Evolutionary conservation across 495 filamentous ascomycete species (phyloP).

Genomic region (Pyrenula aspistea): DNA sequence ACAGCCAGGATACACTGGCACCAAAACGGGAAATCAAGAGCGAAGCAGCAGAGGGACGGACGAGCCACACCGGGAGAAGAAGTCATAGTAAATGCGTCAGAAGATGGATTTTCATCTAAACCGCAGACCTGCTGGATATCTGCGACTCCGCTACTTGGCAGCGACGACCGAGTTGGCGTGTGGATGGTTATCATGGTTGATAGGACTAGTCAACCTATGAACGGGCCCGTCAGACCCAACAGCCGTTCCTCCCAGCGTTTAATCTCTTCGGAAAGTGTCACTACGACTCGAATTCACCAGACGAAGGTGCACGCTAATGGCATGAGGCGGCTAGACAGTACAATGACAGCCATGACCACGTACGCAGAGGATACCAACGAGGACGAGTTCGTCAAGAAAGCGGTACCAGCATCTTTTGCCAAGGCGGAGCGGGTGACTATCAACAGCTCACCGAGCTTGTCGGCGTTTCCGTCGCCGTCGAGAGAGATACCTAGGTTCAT

Average conservation of each 20-base stretch:
- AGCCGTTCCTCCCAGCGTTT: background rate
- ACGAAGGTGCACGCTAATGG: background rate
- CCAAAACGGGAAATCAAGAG: constrained; percentile 8
- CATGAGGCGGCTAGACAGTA: background rate
- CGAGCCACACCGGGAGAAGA: constrained; percentile 11
- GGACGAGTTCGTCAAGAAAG: background rate
- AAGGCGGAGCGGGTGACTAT: background rate
- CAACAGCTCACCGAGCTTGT: background rate
- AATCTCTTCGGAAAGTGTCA: background rate
- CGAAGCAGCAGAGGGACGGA: background rate
- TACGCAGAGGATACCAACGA: background rate
- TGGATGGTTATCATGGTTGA: constrained; percentile 54
- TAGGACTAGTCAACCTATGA: background rate
- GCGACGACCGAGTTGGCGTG: constrained; percentile 43
- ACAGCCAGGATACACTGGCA: constrained; percentile 54
- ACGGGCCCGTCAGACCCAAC: too few species aligned
- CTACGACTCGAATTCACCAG: background rate
- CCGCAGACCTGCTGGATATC: constrained; percentile 45
- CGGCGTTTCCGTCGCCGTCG: background rate
- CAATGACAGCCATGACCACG: background rate
- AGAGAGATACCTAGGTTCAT: too few species aligned
- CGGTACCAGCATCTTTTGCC: background rate
- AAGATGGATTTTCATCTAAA: constrained; percentile 16
- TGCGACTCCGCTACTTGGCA: constrained; percentile 48
- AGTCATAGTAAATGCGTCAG: background rate